phyloP scores from a whole-genome alignment of 2,329 filamentous ascomycete genomes.

The Apiospora aurea region DNA sequence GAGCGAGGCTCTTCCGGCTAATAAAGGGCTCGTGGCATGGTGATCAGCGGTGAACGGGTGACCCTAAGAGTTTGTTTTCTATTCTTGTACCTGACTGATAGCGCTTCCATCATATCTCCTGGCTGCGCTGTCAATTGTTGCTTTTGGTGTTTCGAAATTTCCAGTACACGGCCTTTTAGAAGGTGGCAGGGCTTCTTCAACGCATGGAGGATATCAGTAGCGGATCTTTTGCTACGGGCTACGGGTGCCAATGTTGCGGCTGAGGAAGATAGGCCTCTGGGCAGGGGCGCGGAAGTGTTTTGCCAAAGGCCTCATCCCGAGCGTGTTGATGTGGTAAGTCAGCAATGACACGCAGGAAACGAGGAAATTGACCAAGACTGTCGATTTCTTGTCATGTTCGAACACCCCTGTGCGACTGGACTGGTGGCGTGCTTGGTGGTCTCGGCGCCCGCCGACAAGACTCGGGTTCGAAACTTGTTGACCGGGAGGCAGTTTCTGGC shows the following conservation, averaged over 20 bases:
- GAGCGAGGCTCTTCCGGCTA: background rate
- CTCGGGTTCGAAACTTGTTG: background rate
- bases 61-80: constrained; percentile 6
- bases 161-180: background rate
- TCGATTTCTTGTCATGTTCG: background rate
- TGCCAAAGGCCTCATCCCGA: background rate
- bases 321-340: background rate
- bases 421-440: background rate
- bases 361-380: background rate
- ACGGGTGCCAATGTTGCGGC: background rate
- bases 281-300: constrained; percentile 5
- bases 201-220: background rate
- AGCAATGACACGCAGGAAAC: background rate
- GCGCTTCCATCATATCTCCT: background rate
- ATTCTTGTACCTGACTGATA: background rate
- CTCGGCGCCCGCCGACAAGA: background rate
- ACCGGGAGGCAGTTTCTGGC: background rate
- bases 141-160: background rate
- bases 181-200: background rate
- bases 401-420: background rate
- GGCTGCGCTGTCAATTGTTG: background rate
- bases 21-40: constrained; percentile 12
- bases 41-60: background rate
- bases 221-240: background rate
- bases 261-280: background rate